Evolutionary conservation across 768 basidiomycete genomes (phyloP), one percentile per base, ranked within the genome.

Genomic region (Pulveroboletus sp.): DNA sequence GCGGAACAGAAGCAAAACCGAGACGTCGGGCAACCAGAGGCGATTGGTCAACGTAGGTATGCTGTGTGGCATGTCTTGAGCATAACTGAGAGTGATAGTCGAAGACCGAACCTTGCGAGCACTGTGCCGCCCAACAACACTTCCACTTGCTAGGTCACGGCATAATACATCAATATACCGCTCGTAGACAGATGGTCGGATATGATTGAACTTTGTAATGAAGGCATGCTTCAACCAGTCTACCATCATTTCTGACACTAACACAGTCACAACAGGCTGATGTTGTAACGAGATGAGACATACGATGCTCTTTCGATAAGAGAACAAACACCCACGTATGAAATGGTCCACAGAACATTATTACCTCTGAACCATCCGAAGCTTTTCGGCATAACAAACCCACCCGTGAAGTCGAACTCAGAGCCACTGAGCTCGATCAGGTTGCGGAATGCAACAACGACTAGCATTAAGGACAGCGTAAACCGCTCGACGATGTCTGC

Each of bases 211-310:
- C 68, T 99, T 99, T 44, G 94, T 95, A 60, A 99, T 98, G 71
- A 98, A 99, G 9, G 94, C 95, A 62, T 99, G 96, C 67, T 99
- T 99, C 44, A 98, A 76, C 95, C 95, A 99, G 66, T 99, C 96
- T 10, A 99, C 96, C 11, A 89, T 67, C 79, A 91, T 88, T 67
- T 99, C 96, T 2, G 93, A 95, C 5, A 83, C 62, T 67, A 98
- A 76, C 4, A 99, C 96, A 2, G 89, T 88, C 43, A 97, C 57
- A 2, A 95, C 93, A 18, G 96, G 96, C 93, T 96, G 24, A 60
- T 26, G 32, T 27, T 49, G 43, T 24, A 37, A 21, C 46, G 28
- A 41, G 37, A 24, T 49, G 28, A 50, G 36, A 30, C 11, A 32
- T n/a, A 18, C n/a, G 9, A 36, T 10, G 15, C 24, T 21, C 26